These are phyloP conservation scores for Pseudogymnoascus sp. DNA, from an alignment of 2,329 filamentous ascomycete genomes.

Conservation along the genomic window DNA sequence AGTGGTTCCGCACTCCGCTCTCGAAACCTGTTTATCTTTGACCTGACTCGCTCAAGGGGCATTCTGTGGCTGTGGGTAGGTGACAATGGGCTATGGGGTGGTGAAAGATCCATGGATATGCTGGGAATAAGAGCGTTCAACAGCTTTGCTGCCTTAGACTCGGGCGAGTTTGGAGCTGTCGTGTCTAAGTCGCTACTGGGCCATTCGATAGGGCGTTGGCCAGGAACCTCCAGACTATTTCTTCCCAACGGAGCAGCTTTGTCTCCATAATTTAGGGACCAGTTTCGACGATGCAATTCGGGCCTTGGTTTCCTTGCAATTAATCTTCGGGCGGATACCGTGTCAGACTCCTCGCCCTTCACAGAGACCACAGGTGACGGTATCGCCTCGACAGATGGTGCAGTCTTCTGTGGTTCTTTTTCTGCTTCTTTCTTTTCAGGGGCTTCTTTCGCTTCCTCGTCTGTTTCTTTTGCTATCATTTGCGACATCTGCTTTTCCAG, in stretches of 20 bases:
- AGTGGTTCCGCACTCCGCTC: slow-evolving; percentile 16
- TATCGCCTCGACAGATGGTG: slow-evolving; percentile 14
- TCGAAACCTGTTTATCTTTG: slow-evolving; percentile 30
- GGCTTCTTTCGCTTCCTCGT: slow-evolving; percentile 19
- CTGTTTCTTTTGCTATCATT: slow-evolving; percentile 47
- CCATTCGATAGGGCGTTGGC: slow-evolving; percentile 12
- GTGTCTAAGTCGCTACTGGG: slow-evolving; percentile 27
- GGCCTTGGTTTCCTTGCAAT: not conserved
- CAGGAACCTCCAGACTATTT: slow-evolving; percentile 41
- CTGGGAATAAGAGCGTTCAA: slow-evolving; percentile 42
- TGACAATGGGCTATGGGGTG: slow-evolving; percentile 55
- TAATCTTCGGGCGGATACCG: not conserved
- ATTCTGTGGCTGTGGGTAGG: slow-evolving; percentile 41
- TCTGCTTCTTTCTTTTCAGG: slow-evolving; percentile 21
- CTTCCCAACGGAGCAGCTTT: not conserved
- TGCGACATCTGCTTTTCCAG: slow-evolving; percentile 55
- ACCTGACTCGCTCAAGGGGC: slow-evolving; percentile 32
- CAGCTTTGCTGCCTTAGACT: slow-evolving; percentile 16
- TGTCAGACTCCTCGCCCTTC: slow-evolving; percentile 2
- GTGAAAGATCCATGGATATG: slow-evolving; percentile 55
- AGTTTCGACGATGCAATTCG: not conserved
- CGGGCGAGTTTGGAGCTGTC: slow-evolving; percentile 31
- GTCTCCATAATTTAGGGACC: slow-evolving; percentile 2
- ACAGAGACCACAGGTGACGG: slow-evolving; percentile 11
- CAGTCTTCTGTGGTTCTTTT: slow-evolving; percentile 10